phyloP scores from a whole-genome alignment of 345 rosid species.

The Euphorbia peplus region DNA sequence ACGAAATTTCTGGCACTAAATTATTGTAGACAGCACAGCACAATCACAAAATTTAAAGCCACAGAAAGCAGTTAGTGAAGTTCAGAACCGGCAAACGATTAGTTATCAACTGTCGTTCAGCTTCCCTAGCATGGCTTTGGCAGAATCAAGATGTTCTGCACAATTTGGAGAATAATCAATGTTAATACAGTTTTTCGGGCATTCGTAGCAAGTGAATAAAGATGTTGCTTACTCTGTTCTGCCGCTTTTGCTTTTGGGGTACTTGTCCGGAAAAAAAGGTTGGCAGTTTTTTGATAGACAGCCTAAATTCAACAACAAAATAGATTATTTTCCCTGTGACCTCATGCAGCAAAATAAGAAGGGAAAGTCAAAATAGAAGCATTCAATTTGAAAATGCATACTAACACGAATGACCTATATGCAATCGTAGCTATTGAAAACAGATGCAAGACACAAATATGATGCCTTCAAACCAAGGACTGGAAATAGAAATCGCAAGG shows the following conservation, averaged over 20 bases:
- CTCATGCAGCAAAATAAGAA: not conserved
- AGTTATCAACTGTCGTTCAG: slow-evolving; percentile 19
- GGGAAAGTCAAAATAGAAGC: not conserved
- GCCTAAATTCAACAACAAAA: slow-evolving; percentile 28
- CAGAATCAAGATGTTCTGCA: slow-evolving; percentile 47
- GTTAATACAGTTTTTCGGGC: not conserved
- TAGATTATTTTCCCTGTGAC: not conserved
- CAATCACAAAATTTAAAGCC: not conserved
- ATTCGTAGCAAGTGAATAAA: not conserved
- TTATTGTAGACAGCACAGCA: no score
- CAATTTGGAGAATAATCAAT: not conserved
- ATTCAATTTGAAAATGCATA: not conserved
- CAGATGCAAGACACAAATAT: no score
- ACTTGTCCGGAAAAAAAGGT: slow-evolving; percentile 46
- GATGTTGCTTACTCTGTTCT: slow-evolving; percentile 43
- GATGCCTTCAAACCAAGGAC: no score
- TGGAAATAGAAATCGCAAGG: no score
- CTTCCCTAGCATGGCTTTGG: slow-evolving; percentile 43
- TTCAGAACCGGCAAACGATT: no score
- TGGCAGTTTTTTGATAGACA: slow-evolving; percentile 48
- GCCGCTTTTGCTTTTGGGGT: slow-evolving; percentile 38
- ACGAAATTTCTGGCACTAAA: no score
- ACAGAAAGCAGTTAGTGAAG: no score
- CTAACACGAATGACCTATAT: not conserved
- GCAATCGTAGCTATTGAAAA: not conserved